These are phyloP conservation scores for Diplogelasinospora grovesii DNA, from an alignment of 495 filamentous ascomycete genomes.

Conservation along the genomic window DNA sequence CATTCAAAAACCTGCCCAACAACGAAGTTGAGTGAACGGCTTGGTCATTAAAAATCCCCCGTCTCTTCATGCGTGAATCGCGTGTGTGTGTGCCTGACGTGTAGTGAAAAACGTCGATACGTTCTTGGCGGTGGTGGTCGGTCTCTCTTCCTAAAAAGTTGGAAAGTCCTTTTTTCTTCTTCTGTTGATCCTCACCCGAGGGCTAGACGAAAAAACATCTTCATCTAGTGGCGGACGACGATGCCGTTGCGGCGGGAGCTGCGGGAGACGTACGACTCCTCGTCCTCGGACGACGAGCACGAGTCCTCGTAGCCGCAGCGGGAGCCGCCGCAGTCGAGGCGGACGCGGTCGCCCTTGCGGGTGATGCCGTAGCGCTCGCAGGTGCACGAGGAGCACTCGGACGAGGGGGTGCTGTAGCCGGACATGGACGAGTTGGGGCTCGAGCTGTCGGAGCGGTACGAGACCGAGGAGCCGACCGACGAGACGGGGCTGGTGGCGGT, in stretches of 20 bases:
- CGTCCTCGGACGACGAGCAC: slow-evolving; percentile 52
- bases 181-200: slow-evolving; percentile 28
- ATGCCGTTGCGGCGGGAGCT: slow-evolving; percentile 68
- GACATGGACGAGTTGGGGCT: slow-evolving; percentile 67
- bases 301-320: slow-evolving; percentile 73
- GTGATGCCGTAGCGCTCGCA: slow-evolving; percentile 97
- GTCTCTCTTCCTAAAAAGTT: slow-evolving; percentile 7
- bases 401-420: slow-evolving; percentile 56
- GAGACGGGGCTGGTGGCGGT: slow-evolving; percentile 50
- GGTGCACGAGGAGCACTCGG: slow-evolving; percentile 56
- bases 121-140: slow-evolving; percentile 13
- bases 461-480: slow-evolving; percentile 66
- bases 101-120: slow-evolving; percentile 18
- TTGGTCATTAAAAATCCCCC: slow-evolving; percentile 1
- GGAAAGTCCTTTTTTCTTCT: slow-evolving; percentile 17
- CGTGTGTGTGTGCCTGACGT: no score
- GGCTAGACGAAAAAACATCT: slow-evolving; percentile 14
- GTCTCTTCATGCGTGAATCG: slow-evolving; percentile 1
- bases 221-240: slow-evolving; percentile 57
- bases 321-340: slow-evolving; percentile 84
- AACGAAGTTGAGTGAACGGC: slow-evolving; percentile 14
- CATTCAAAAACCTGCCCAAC: no score
- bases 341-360: slow-evolving; percentile 81
- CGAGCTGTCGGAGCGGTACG: slow-evolving; percentile 68
- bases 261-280: slow-evolving; percentile 51